These are phyloP conservation scores for Phytophthora hibernalis DNA, from an alignment of 352 stramenopile genomes.

Conservation along the genomic window DNA sequence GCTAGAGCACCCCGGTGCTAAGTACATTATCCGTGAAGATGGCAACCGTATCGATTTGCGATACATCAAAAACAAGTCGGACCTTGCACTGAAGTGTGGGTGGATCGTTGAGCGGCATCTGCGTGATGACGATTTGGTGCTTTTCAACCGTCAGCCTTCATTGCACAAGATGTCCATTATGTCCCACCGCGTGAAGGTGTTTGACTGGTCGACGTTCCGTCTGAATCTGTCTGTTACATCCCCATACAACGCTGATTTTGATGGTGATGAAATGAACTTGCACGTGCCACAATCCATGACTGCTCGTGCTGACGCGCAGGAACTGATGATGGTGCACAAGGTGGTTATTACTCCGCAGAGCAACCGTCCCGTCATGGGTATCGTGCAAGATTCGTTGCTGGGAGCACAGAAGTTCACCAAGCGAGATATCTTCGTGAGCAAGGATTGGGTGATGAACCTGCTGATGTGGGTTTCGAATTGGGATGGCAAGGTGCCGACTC, in stretches of 20 bases:
- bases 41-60: conserved; percentile 97
- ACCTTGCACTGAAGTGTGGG: conserved; percentile 95
- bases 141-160: conserved; percentile 99
- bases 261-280: conserved; percentile 99
- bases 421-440: conserved; percentile 97
- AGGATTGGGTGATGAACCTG: conserved; percentile 98
- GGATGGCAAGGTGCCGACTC: conserved; percentile 97
- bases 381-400: conserved; percentile 98
- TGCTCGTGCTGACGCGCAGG: conserved; percentile 96
- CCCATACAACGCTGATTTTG: conserved; percentile 99
- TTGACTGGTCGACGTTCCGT: conserved; percentile 99
- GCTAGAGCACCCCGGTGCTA: conserved; percentile 96
- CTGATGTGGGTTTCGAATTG: conserved; percentile 98
- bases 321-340: conserved; percentile 99
- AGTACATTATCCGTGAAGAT: conserved; percentile 98
- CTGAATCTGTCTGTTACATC: conserved; percentile 98
- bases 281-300: conserved; percentile 98
- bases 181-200: conserved; percentile 98
- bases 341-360: conserved; percentile 99
- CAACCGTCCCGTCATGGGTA: conserved; percentile 99
- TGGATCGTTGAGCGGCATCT: conserved; percentile 99
- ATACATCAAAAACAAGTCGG: conserved; percentile 98
- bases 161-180: conserved; percentile 99
- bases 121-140: conserved; percentile 97
- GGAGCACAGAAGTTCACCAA: conserved; percentile 99